Evolutionary conservation across 306 rosid species (phyloP), one percentile per base, ranked within the genome.

Genomic region (barrel medic (Medicago truncatula)): DNA sequence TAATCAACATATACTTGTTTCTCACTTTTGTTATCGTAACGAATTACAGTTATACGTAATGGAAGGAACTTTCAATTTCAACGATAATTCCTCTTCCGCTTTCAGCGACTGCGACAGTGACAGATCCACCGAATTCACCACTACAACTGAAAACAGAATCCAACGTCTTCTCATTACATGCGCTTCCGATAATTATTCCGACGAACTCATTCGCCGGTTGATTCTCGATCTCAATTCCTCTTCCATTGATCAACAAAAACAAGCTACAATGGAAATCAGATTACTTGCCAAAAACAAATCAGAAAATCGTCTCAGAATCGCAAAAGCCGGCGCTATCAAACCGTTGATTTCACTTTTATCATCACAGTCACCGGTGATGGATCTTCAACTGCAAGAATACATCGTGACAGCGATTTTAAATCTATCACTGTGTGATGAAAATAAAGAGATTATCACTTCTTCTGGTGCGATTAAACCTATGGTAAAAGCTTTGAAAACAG

Each of bases 191-290:
- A 87, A 90, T 5, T 86, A 91, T 71, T 88, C 98, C 44, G 97
- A 92, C 75, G 92, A 92, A 16, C 77, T 90, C 44, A 90, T 90
- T 64, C 89, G 36, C 0, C 96, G 87, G 53, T 92, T 94, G 4
- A 93, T 94, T 34, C 68, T 82, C 70, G 86, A 80, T 75, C 89
- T 92, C 21, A 78, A 84, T 34, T 90, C 97, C 76, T 67, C 82
- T 78, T 92, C 98, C 18, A 52, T 76, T 72, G 96, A 88, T 13
- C 95, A 87, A 43, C 95, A 90, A 74, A 94, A 94, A 73, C 98
- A 94, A 43, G 96, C 98, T 50, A 97, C 96, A 17, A 81, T 90
- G 96, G 96, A 90, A 85, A 88, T 94, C 90, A 87, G 98, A n/a
- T 86, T 94, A 7, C 92, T 94, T 13, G 93, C 97, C 18, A 94